Percentiles rank a stretch among this genome's conserved stretches.
These are phyloP conservation scores for Taiwanofungus camphoratus DNA, from an alignment of 1,284 basidiomycete genomes.

Conservation along the genomic window DNA sequence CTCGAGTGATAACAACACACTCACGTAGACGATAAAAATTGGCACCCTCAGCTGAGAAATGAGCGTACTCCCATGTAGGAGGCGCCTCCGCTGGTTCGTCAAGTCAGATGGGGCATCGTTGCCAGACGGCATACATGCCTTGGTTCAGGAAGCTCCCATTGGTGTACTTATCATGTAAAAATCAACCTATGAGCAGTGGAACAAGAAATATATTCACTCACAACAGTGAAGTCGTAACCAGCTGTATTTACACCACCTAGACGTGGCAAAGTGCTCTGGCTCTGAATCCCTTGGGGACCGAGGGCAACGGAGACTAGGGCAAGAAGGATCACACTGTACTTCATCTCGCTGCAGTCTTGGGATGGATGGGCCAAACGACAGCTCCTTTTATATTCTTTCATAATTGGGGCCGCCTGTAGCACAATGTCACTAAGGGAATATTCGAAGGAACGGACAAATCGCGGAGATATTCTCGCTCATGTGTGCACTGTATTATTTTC, in stretches of 20 bases:
- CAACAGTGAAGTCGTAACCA: conserved; percentile 33
- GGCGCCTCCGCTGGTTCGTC: too few relatives aligned
- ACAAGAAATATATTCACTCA: too few relatives aligned
- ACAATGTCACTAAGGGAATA: not conserved
- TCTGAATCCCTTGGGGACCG: conserved; percentile 7
- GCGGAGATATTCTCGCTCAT: conserved; percentile 3
- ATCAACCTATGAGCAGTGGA: too few relatives aligned
- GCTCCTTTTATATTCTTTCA: conserved; percentile 3
- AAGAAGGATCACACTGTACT: conserved; percentile 19
- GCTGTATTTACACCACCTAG: conserved; percentile 40
- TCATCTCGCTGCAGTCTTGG: conserved; percentile 15
- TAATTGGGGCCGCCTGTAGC: not conserved
- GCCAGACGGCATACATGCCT: too few relatives aligned
- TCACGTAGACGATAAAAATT: conserved; percentile 43
- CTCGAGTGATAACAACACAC: too few relatives aligned
- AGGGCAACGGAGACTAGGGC: conserved; percentile 19
- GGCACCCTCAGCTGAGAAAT: conserved; percentile 40
- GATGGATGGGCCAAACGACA: not conserved
- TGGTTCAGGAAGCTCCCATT: too few relatives aligned
- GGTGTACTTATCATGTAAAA: too few relatives aligned
- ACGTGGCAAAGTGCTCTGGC: conserved; percentile 6
- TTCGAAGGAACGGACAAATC: conserved; percentile 6
- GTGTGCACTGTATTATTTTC: not conserved
- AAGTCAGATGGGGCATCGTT: too few relatives aligned
- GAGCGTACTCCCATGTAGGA: conserved; percentile 36